These are phyloP conservation scores for Breynia disticha DNA, from an alignment of 441 rosid species.

Conservation along the genomic window DNA sequence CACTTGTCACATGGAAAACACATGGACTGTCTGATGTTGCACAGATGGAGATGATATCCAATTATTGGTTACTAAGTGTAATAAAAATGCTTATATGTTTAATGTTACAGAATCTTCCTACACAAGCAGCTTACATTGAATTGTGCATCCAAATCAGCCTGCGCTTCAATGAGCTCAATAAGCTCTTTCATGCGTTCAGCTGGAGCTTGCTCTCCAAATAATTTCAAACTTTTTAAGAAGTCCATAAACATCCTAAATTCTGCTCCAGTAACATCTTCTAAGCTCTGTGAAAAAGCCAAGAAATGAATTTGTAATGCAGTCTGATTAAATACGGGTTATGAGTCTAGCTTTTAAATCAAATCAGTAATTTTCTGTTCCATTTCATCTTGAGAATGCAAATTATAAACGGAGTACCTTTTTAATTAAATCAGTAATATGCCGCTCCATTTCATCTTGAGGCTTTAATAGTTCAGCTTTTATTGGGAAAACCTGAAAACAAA, in stretches of 20 bases:
- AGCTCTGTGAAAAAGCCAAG: slow-evolving; percentile 46
- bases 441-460: slow-evolving; percentile 95
- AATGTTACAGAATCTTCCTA: background rate
- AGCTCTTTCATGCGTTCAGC: slow-evolving; percentile 91
- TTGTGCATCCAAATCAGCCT: slow-evolving; percentile 88
- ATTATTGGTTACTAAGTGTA: background rate
- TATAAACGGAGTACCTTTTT: slow-evolving; percentile 43
- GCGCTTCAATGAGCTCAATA: slow-evolving; percentile 77
- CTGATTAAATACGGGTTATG: too few relatives aligned
- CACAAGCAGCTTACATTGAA: slow-evolving; percentile 53
- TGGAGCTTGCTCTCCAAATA: slow-evolving; percentile 93
- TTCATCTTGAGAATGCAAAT: background rate
- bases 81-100: background rate
- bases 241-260: slow-evolving; percentile 99
- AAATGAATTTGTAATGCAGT: slow-evolving; percentile 9
- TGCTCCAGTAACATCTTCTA: slow-evolving; percentile 89
- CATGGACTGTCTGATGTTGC: background rate
- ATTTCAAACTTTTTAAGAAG: slow-evolving; percentile 73
- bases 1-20: background rate
- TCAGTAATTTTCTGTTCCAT: background rate
- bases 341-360: too few relatives aligned
- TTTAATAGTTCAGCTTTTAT: slow-evolving; percentile 77
- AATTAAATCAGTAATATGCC: slow-evolving; percentile 78
- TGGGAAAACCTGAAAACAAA: slow-evolving; percentile 63
- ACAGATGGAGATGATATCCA: background rate